Evolutionary conservation across 2,329 filamentous ascomycete species (phyloP), one percentile per base, ranked within the genome.

Genomic region (Paramyrothecium roridum): DNA sequence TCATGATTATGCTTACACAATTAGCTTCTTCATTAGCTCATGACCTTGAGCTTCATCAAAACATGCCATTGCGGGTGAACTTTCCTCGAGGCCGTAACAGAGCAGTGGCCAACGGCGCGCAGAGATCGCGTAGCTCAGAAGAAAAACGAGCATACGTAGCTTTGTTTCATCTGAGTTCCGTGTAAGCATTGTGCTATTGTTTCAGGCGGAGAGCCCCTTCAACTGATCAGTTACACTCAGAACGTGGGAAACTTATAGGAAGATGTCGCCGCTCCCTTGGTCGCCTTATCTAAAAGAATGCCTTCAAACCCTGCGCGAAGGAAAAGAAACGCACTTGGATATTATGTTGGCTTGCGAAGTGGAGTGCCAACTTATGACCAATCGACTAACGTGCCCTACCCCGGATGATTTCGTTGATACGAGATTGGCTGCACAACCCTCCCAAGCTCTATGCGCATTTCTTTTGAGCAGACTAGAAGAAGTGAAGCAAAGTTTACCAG

Each of bases 261-360:
- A 61, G 21, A 59, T 52, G 10, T 49, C 54, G 34, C 61, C 73
- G 6, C 66, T 85, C 54, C 72, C 70, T 3, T 86, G 82, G 82
- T 83, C 76, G 1, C 60, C 76, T 2, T 76, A 82, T 48, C 74
- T 85, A 68, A 81, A 84, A n/a, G 80, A 84, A 43, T 80, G 76
- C 47, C 68, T 84, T 2, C 60, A 69, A 3, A 59, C 74, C 3
- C 67, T 86, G 1, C 17, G 52, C 3, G 61, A 67, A 1, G 43
- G 54, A 23, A 19, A 1, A n/a, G 57, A 61, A 37, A 56, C 57
- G 3, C 6, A 37, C 10, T 30, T 59, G 1, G 59, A 61, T 34
- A 37, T 52, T 8, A 30, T 59, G 0, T 22, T 61, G 8, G 49
- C 50, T 8, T 16, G 56, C 3, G 49, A 61, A 30, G 46, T 59